Base-by-base conservation (phyloP, 345 rosid genomes). In the Populus tremula region DNA sequence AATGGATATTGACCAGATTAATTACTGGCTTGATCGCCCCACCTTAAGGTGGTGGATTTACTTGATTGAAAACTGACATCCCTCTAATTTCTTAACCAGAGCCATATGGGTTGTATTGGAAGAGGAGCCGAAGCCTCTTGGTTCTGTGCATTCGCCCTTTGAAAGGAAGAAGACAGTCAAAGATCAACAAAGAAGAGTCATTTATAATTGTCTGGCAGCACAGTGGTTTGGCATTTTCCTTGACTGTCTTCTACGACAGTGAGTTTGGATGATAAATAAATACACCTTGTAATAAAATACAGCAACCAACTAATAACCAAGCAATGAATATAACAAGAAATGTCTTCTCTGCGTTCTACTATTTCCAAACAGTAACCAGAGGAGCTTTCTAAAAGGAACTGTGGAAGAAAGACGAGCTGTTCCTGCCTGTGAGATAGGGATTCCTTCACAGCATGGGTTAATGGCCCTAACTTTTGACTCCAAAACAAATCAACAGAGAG, bases 71-170 rank as follows among this genome's bases (percentile, higher is more conserved):
- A 64, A 65, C 76, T 38, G 47, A 59, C 77, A 66, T n/a, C 8
- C 56, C 20, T 25, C 47, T 49, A 35, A 7, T 49, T 14, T 11
- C 17, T 54, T 38, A 18, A 25, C 59, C 27, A 29, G 29, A 16
- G 38, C 23, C 77, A 6, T 56, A 47, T 65, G 54, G 69, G 53
- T 6, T 76, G 73, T 72, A 11, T 78, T 68, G 35, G 70, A 59
- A 63, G 43, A 16, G 47, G 76, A 80, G 81, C 76, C 76, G 16
- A 2, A 41, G 33, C 20, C 59, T 72, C 39, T 21, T 54, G 78
- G 64, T 67, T 35, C 13, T 18, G 49, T 70, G 54, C 38, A 63
- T 20, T 41, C 79, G 66, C 41, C 62, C 67, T 2, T 65, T 33
- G 71, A 41, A 39, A 43, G 21, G 18, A 27, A 23, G 39, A 53